phyloP scores from a whole-genome alignment of 1,284 basidiomycete species.

The Cryptococcus sp. region DNA sequence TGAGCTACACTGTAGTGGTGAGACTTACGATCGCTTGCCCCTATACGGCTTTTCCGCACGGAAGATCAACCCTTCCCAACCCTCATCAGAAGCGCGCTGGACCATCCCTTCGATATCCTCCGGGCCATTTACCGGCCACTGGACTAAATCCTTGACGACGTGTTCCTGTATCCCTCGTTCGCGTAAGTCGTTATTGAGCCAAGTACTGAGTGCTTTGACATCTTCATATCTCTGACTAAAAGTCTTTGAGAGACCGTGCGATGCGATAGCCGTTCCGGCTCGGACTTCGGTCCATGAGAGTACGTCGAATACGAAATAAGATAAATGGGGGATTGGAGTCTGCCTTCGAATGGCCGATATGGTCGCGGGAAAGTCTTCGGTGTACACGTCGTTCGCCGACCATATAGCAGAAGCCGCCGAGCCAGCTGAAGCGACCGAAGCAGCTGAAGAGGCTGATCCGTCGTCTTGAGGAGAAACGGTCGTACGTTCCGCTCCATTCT shows the following conservation, averaged over 20 bases:
- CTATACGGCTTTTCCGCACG: constrained; percentile 45
- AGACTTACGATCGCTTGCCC: constrained; percentile 43
- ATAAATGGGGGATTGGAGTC: constrained; percentile 31
- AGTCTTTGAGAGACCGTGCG: constrained; percentile 13
- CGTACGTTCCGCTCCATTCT: constrained; percentile 5
- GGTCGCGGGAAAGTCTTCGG: constrained; percentile 46
- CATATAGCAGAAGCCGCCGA: constrained; percentile 21
- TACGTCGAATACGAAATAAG: constrained; percentile 46
- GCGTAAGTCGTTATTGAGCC: constrained; percentile 23
- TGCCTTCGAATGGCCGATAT: constrained; percentile 37
- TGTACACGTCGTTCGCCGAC: constrained; percentile 25
- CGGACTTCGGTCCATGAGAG: constrained; percentile 36
- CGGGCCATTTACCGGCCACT: constrained; percentile 25
- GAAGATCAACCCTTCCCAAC: constrained; percentile 51
- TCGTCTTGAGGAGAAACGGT: constrained; percentile 12
- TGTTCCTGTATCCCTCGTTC: constrained; percentile 14
- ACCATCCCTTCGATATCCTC: constrained; percentile 43
- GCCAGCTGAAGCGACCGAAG: too few species aligned
- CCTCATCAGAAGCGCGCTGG: constrained; percentile 34
- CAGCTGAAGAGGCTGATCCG: background rate
- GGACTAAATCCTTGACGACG: constrained; percentile 34
- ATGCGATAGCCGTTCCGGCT: background rate
- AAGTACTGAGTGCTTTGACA: constrained; percentile 20
- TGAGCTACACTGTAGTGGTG: too few species aligned
- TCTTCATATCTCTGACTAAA: constrained; percentile 33